Conservation (phyloP, 2,329 filamentous ascomycete species). For the Xylariaceae sp. region DNA sequence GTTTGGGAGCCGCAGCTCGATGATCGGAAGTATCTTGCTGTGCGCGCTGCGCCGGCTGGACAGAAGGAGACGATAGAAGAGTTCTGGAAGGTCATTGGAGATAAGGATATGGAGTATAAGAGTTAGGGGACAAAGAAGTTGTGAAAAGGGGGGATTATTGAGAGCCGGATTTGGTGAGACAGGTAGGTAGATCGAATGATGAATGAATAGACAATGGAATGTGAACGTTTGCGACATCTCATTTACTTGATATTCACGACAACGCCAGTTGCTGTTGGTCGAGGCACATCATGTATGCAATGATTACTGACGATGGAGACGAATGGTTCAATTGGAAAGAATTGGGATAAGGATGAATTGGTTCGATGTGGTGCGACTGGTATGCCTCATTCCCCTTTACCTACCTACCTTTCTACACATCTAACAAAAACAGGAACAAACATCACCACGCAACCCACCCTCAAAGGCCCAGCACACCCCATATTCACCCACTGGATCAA, state of each 20-base stretch:
- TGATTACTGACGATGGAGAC: slow-evolving; percentile 14
- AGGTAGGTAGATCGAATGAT: slow-evolving; percentile 6
- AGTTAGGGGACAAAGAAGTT: slow-evolving; percentile 16
- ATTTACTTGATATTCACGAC: background rate
- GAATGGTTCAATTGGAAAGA: slow-evolving; percentile 26
- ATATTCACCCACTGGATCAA: slow-evolving; percentile 29
- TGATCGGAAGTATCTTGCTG: slow-evolving; percentile 56
- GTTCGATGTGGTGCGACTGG: slow-evolving; percentile 29
- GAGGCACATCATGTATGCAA: slow-evolving; percentile 4
- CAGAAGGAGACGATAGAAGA: slow-evolving; percentile 59
- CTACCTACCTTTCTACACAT: background rate
- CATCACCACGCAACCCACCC: slow-evolving; percentile 15
- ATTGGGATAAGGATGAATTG: slow-evolving; percentile 30
- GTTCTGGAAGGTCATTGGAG: slow-evolving; percentile 58
- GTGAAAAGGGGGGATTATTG: slow-evolving; percentile 1
- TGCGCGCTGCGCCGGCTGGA: slow-evolving; percentile 54
- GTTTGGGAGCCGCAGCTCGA: slow-evolving; percentile 61
- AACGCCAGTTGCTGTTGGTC: background rate
- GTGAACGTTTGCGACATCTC: slow-evolving; percentile 18
- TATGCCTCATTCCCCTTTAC: slow-evolving; percentile 12
- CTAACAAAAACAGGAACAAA: slow-evolving; percentile 22
- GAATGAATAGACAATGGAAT: slow-evolving; percentile 23
- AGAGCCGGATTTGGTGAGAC: slow-evolving; percentile 18
- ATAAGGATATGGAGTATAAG: slow-evolving; percentile 46
- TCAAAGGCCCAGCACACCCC: slow-evolving; percentile 31